A percentile compares a stretch with the other conserved stretches of the same genome.
phyloP scores from a whole-genome alignment of 148 eudicot species.

The Rhododendron griersonianum region DNA sequence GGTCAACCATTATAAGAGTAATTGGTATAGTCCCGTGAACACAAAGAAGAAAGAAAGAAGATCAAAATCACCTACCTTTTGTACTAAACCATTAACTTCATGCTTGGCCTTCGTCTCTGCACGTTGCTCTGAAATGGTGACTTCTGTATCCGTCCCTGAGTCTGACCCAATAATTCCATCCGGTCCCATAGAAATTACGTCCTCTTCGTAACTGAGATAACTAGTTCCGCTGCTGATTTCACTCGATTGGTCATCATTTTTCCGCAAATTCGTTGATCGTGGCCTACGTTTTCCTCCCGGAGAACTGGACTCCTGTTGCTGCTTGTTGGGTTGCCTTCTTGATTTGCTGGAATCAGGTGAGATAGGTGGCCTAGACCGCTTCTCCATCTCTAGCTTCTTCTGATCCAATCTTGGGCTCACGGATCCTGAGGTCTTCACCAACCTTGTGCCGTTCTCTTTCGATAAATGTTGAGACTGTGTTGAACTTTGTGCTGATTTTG shows the following conservation, averaged over 20 bases:
- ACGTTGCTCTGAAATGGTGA: slow-evolving; percentile 21
- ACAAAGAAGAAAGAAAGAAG: neutral
- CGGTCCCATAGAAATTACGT: slow-evolving; percentile 25
- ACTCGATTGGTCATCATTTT: slow-evolving; percentile 40
- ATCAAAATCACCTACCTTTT: slow-evolving; percentile 36
- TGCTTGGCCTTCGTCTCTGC: slow-evolving; percentile 26
- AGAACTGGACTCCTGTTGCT: slow-evolving; percentile 49
- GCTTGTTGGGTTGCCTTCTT: slow-evolving; percentile 48
- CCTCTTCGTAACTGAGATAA: slow-evolving; percentile 33
- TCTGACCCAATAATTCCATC: slow-evolving; percentile 22
- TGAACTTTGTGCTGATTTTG: slow-evolving; percentile 32
- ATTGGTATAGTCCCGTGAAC: neutral
- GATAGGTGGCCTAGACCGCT: slow-evolving; percentile 72
- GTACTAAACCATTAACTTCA: slow-evolving; percentile 19
- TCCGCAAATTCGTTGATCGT: slow-evolving; percentile 34
- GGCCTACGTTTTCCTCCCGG: slow-evolving; percentile 59
- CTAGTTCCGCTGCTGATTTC: slow-evolving; percentile 34
- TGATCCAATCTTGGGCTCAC: slow-evolving; percentile 76
- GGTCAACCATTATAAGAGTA: slow-evolving; percentile 10
- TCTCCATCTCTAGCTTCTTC: slow-evolving; percentile 65
- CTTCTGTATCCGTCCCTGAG: slow-evolving; percentile 30
- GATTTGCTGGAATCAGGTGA: slow-evolving; percentile 60
- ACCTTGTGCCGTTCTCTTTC: slow-evolving; percentile 36
- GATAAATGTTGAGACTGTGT: slow-evolving; percentile 30
- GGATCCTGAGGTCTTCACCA: slow-evolving; percentile 48